These are phyloP conservation scores for Fusarium haematococcum DNA, from an alignment of 2,329 filamentous ascomycete species.

Conservation along the genomic window DNA sequence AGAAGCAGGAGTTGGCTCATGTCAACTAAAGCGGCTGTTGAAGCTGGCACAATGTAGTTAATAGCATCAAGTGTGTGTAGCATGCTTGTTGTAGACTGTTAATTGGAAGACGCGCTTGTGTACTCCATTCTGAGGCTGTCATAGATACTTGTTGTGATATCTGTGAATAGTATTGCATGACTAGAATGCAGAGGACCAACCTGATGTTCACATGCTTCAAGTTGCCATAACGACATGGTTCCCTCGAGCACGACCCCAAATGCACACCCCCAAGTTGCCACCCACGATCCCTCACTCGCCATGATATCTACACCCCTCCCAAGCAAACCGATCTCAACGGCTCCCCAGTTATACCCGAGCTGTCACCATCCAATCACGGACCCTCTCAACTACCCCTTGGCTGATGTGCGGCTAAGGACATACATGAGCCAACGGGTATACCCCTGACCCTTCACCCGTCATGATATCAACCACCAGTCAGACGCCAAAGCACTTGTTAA, in stretches of 20 bases:
- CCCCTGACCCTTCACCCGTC: background rate
- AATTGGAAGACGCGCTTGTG: background rate
- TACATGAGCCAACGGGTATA: background rate
- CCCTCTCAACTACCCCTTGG: background rate
- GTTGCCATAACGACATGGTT: background rate
- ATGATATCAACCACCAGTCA: background rate
- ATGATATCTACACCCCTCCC: background rate
- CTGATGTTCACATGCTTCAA: background rate
- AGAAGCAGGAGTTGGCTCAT: slow-evolving; percentile 26
- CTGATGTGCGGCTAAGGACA: background rate
- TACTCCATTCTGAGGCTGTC: background rate
- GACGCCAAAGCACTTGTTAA: background rate
- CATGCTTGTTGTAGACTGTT: background rate
- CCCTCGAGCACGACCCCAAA: background rate
- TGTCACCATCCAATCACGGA: background rate
- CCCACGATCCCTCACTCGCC: background rate
- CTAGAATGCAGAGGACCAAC: background rate
- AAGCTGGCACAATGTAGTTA: background rate
- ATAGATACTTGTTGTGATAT: background rate
- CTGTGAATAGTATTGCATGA: background rate
- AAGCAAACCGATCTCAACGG: background rate
- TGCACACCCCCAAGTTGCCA: background rate
- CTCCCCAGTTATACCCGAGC: background rate
- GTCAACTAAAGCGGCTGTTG: background rate
- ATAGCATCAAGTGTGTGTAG: background rate